Conservation (phyloP, 1,139 yeast genomes). For the Taphrina deformans region DNA sequence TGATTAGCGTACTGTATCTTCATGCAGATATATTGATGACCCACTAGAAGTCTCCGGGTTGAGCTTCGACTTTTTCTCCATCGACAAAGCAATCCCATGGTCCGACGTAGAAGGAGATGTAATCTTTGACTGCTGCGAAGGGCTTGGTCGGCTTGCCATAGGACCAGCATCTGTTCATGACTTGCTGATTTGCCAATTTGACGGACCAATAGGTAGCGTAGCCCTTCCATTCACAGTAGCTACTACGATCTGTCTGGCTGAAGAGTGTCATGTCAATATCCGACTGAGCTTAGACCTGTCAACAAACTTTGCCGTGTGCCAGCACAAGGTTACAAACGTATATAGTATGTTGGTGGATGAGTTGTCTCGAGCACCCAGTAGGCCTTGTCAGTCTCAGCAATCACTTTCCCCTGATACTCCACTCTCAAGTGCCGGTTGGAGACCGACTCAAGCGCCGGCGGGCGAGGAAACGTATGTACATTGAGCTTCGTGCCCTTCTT, state of each 20-base stretch:
- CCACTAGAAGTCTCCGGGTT: conserved; percentile 22
- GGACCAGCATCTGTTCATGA: conserved; percentile 27
- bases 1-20: neutral
- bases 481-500: conserved; percentile 24
- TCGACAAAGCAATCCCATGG: conserved; percentile 29
- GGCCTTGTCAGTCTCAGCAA: conserved; percentile 24
- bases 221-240: conserved; percentile 32
- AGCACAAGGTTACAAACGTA: conserved; percentile 5
- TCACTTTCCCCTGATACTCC: conserved; percentile 3
- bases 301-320: too few species aligned
- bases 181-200: neutral
- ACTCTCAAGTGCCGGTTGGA: conserved; percentile 16
- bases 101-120: conserved; percentile 26
- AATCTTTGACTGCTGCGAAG: conserved; percentile 25
- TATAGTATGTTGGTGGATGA: conserved; percentile 29
- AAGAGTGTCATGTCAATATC: conserved; percentile 22
- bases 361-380: conserved; percentile 32
- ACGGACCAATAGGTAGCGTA: conserved; percentile 19
- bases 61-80: conserved; percentile 24
- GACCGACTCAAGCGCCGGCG: conserved; percentile 27
- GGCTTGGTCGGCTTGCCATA: conserved; percentile 10
- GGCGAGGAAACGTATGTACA: conserved; percentile 30
- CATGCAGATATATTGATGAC: neutral
- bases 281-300: neutral
- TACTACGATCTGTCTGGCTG: conserved; percentile 1